These are phyloP conservation scores for Rauvolfia tetraphylla DNA, from an alignment of 257 asterid genomes.

Conservation along the genomic window DNA sequence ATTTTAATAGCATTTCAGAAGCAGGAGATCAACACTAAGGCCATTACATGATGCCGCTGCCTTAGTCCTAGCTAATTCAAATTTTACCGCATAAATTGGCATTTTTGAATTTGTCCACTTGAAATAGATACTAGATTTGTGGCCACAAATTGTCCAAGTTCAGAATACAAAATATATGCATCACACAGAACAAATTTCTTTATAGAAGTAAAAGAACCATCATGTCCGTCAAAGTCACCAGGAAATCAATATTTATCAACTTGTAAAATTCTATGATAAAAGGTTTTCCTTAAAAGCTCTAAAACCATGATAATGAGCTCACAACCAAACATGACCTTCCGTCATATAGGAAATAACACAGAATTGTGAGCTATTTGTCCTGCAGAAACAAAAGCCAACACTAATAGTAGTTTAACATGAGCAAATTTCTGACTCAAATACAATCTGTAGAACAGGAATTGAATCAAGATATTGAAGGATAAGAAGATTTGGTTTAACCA, in stretches of 20 bases:
- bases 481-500: background rate
- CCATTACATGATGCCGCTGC: too few species aligned
- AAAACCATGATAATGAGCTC: background rate
- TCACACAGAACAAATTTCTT: too few species aligned
- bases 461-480: background rate
- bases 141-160: too few species aligned
- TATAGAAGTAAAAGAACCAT: background rate
- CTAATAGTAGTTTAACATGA: background rate
- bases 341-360: background rate
- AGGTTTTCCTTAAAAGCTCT: background rate
- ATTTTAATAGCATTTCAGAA: too few species aligned
- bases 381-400: background rate
- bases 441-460: background rate
- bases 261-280: background rate
- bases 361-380: background rate
- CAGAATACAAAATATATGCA: too few species aligned
- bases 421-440: background rate
- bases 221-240: background rate
- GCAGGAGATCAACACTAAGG: too few species aligned
- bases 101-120: too few species aligned
- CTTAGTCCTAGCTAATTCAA: too few species aligned
- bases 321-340: background rate
- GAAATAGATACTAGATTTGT: too few species aligned
- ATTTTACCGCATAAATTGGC: too few species aligned
- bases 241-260: background rate